Evolutionary conservation across 345 rosid genomes (phyloP).

Genomic region (Stellera chamaejasme): DNA sequence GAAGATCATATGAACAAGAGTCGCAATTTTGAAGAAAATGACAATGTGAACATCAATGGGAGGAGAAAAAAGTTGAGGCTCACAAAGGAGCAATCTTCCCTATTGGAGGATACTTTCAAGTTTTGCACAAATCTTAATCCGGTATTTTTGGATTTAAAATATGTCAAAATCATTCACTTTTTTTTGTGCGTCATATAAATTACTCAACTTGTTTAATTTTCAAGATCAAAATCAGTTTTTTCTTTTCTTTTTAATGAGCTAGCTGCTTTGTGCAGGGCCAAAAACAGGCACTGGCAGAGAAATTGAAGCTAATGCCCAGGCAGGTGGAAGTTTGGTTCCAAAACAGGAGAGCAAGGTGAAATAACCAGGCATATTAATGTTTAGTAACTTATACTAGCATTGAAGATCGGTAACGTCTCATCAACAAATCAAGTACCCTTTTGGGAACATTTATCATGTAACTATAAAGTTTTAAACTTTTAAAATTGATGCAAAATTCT

Average conservation of each 20-base stretch:
- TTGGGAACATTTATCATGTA: no score
- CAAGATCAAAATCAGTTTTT: background rate
- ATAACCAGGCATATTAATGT: background rate
- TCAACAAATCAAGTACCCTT: background rate
- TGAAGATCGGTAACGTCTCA: background rate
- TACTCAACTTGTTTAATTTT: conserved; percentile 4
- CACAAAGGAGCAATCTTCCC: conserved; percentile 31
- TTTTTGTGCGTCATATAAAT: background rate
- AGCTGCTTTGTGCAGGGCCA: conserved; percentile 29
- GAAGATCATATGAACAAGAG: background rate
- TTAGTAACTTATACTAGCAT: background rate
- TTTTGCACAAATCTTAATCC: conserved; percentile 47
- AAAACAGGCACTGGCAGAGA: conserved; percentile 53
- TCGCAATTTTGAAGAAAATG: background rate
- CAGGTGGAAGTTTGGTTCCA: conserved; percentile 89
- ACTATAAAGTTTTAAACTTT: no score
- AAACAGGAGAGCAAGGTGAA: conserved; percentile 72
- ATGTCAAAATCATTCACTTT: background rate
- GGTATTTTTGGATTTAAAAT: conserved; percentile 15
- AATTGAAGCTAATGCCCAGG: conserved; percentile 55
- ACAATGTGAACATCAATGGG: background rate
- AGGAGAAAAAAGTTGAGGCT: conserved; percentile 33
- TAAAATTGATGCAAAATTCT: no score
- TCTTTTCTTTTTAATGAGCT: background rate
- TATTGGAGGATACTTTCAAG: conserved; percentile 45